Percentiles rank a stretch among this genome's conserved stretches.
These are phyloP conservation scores for Neoboletus magnificus DNA, from an alignment of 768 basidiomycete species.

Conservation along the genomic window DNA sequence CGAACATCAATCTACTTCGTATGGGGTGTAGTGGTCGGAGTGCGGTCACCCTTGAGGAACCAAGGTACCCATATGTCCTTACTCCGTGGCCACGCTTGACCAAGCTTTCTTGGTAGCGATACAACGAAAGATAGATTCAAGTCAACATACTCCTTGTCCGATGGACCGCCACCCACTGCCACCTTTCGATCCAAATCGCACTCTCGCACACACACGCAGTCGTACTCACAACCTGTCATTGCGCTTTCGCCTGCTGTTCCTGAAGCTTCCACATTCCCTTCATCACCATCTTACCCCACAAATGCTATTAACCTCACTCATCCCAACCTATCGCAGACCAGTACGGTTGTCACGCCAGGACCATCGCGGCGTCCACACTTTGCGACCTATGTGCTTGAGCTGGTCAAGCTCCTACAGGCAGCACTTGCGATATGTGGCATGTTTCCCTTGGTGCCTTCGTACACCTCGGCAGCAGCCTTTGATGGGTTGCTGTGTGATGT, in stretches of 20 bases:
- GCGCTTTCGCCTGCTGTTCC: constrained; percentile 22
- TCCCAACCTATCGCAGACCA: constrained; percentile 15
- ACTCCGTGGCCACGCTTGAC: constrained; percentile 4
- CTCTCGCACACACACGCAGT: constrained; percentile 27
- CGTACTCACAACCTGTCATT: constrained; percentile 28
- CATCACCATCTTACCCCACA: constrained; percentile 21
- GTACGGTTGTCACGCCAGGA: constrained; percentile 2
- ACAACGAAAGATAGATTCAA: constrained; percentile 79
- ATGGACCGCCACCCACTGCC: constrained; percentile 29
- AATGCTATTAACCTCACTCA: constrained; percentile 13
- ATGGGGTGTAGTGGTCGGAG: constrained; percentile 80
- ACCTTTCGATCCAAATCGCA: constrained; percentile 29
- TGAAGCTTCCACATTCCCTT: constrained; percentile 23
- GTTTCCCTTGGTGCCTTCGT: constrained; percentile 37
- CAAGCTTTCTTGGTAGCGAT: constrained; percentile 45
- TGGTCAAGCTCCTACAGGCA: constrained; percentile 72
- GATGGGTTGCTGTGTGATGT: constrained; percentile 79
- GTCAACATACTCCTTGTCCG: constrained; percentile 59
- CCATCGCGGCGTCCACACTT: constrained; percentile 42
- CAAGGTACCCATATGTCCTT: constrained; percentile 41
- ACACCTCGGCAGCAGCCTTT: constrained; percentile 18
- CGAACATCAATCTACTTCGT: constrained; percentile 80
- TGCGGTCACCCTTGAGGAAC: constrained; percentile 75
- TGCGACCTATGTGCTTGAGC: constrained; percentile 64
- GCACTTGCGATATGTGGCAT: constrained; percentile 70